phyloP scores from a whole-genome alignment of 139 green algal species.

The Trebouxia sp. region DNA sequence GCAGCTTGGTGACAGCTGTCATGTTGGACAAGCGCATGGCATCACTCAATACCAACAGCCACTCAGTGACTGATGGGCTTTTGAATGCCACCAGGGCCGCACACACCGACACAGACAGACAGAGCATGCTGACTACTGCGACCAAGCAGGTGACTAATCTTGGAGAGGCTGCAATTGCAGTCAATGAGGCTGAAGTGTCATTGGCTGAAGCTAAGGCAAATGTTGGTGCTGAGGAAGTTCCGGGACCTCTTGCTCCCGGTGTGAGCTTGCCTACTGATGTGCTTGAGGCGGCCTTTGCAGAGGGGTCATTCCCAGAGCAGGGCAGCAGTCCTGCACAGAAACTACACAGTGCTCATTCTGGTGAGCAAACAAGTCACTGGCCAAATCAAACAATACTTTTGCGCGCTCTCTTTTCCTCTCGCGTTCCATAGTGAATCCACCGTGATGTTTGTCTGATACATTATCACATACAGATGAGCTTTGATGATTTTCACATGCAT shows the following conservation, averaged over 20 bases:
- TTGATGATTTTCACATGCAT: too few relatives aligned
- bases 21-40: background rate
- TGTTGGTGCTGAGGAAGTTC: background rate
- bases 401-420: too few relatives aligned
- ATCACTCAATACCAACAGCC: background rate
- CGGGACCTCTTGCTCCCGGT: background rate
- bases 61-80: background rate
- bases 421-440: too few relatives aligned
- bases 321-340: too few relatives aligned
- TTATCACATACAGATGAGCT: too few relatives aligned
- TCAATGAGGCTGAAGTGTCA: constrained; percentile 10
- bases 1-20: background rate
- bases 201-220: background rate
- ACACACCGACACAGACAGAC: background rate
- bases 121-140: background rate
- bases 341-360: too few relatives aligned
- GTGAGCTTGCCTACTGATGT: background rate
- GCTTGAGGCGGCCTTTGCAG: background rate
- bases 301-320: background rate
- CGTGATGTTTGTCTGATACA: too few relatives aligned
- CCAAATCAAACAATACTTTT: too few relatives aligned
- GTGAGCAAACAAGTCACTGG: too few relatives aligned
- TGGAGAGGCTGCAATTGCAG: constrained; percentile 1
- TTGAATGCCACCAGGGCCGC: background rate
- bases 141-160: background rate